These are phyloP conservation scores for Talaromyces sp. DNA, from an alignment of 2,329 filamentous ascomycete genomes.

Conservation along the genomic window DNA sequence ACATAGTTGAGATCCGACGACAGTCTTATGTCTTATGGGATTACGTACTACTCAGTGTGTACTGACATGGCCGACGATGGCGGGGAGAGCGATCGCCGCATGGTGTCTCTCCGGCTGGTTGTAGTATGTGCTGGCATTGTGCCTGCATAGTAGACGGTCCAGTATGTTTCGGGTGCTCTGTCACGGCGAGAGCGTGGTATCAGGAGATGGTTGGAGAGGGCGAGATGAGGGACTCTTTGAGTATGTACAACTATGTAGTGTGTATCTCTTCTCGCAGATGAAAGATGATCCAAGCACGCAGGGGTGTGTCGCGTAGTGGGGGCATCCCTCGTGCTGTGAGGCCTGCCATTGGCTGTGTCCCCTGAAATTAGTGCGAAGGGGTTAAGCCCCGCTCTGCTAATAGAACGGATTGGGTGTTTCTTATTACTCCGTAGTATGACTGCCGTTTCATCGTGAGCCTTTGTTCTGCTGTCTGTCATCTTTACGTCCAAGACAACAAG, in stretches of 20 bases:
- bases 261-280: not conserved
- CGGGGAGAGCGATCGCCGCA: slow-evolving; percentile 1
- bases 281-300: not conserved
- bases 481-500: not conserved
- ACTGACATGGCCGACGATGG: slow-evolving; percentile 2
- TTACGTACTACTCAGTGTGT: no score
- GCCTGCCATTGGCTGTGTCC: not conserved
- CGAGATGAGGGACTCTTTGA: not conserved
- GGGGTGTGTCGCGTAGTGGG: not conserved
- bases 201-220: not conserved
- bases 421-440: not conserved
- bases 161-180: not conserved
- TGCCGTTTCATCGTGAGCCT: slow-evolving; percentile 1
- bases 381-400: not conserved
- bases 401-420: not conserved
- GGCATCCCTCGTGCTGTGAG: not conserved
- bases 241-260: not conserved
- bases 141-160: not conserved
- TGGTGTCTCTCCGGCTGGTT: not conserved
- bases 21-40: no score
- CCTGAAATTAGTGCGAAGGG: not conserved
- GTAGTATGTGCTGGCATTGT: not conserved
- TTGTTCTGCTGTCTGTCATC: not conserved
- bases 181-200: not conserved
- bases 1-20: not conserved